Base-by-base conservation (phyloP, 2,329 filamentous ascomycete species). In the Penicillium sp. region DNA sequence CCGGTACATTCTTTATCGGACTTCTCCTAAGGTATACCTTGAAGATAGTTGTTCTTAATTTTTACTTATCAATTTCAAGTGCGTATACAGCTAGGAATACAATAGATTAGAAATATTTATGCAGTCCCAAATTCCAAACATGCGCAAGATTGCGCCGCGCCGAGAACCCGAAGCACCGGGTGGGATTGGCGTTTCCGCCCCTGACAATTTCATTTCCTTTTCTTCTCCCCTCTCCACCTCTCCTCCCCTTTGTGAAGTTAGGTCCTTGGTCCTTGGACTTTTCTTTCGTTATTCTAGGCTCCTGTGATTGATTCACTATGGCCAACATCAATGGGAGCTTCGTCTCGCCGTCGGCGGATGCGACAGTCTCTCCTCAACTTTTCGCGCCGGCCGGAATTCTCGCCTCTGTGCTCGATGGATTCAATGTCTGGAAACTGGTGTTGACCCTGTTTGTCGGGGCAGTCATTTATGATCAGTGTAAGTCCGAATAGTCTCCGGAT, bases 391-490 rank as follows among this genome's bases (percentile, higher is more conserved):
- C 66, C 4, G 71, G 72, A 69, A 71, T 74, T 61, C 76, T 70
- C 62, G 83, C 70, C 74, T 78, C 63, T 61, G 70, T 69, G 60
- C 82, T 73, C 57, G 74, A 80, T 58, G 79, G 79, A 48, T 73
- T 81, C 47, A 82, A 79, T 59, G 67, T 78, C 69, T 81, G 81
- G 75, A 84, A 84, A 51, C 75, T 89, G 55, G 58, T 86, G 27
- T 66, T 90, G 56, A 87, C 87, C 13, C 53, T 93, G 41, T 66
- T 96, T 46, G 74, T 85, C 27, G 62, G 86, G 7, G 80, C 85
- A 44, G 80, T 95, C 47, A 79, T 83, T 51, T 97, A 96, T 69
- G 91, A 97, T 71, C 91, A 97, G 75, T 76, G 91, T 95, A 77
- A 69, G 87, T 77, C 28, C 22, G 7, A 44, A 22, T 36, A 18